Evolutionary conservation across 331 rosid genomes (phyloP), one percentile per base, ranked within the genome.

Genomic region (Malus hybrid): DNA sequence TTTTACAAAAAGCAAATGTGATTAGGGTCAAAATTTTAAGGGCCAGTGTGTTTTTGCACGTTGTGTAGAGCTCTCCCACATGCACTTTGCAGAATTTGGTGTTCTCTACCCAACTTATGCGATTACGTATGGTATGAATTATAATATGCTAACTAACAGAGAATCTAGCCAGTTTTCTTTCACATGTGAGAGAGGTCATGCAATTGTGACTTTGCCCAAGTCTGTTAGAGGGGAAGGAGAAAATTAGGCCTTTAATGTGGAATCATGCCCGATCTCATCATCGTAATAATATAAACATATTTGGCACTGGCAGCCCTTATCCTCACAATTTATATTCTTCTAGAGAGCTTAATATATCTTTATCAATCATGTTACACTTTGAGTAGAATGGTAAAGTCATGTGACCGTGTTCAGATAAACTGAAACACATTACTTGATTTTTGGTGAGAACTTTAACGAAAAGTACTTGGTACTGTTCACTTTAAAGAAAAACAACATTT

Each of bases 111-210:
- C 76, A 86, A 82, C 83, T 78, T 66, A 71, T 9, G 50, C 8
- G 63, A 86, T 75, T 72, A 65, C 70, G 63, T 79, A 81, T 82
- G 87, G 58, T 66, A 75, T 81, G 62, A 69, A 90, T 73, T 70
- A 81, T 72, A 68, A 79, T 85, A 58, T 22, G 86, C 84, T 71
- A 75, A 80, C 82, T 75, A 86, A 86, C 90, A 19, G 86, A 80
- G 70, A 34, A 7, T 36, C 20, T 39, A 79, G 76, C 80, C 78
- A 80, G 84, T 84, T 85, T 78, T 63, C 63, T 63, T 86, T 85
- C 90, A 84, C 92, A 77, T 89, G 90, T 70, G 74, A 46, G 71
- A 73, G 73, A 74, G 88, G 83, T 90, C 94, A 93, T 86, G 93
- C 92, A 83, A 67, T 61, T 70, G 65, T 84, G 88, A 66, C 85